These are phyloP conservation scores for Cenchrus americanus DNA, from an alignment of 176 grass and related monocot genomes.

Conservation along the genomic window DNA sequence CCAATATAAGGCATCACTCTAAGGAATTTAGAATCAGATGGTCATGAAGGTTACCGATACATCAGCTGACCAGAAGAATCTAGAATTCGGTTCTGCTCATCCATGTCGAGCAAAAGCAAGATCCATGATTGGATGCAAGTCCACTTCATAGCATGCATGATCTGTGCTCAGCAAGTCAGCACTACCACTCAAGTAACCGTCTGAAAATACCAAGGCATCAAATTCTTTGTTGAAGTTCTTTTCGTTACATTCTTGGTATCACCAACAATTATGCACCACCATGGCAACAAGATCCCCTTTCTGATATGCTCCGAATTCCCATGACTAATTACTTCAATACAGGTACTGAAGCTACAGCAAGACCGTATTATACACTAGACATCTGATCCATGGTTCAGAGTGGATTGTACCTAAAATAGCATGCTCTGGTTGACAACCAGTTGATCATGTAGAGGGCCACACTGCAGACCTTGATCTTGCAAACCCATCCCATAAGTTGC, in stretches of 20 bases:
- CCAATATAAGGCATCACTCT: slow-evolving; percentile 13
- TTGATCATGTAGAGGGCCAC: slow-evolving; percentile 50
- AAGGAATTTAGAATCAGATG: slow-evolving; percentile 1
- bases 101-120: slow-evolving; percentile 33
- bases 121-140: slow-evolving; percentile 48
- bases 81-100: slow-evolving; percentile 24
- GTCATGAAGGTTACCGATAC: slow-evolving; percentile 17
- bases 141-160: slow-evolving; percentile 43
- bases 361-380: slow-evolving; percentile 46
- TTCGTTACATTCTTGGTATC: slow-evolving; percentile 48
- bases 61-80: slow-evolving; percentile 40
- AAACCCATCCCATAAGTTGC: slow-evolving; percentile 41
- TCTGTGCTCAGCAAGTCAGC: slow-evolving; percentile 27
- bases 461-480: slow-evolving; percentile 59
- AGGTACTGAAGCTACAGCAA: slow-evolving; percentile 52
- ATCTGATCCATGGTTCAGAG: slow-evolving; percentile 37
- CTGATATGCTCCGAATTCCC: slow-evolving; percentile 39
- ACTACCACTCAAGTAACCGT: slow-evolving; percentile 31
- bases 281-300: slow-evolving; percentile 34
- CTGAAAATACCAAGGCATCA: slow-evolving; percentile 51
- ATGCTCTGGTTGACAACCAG: slow-evolving; percentile 32
- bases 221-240: slow-evolving; percentile 45
- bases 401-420: slow-evolving; percentile 39
- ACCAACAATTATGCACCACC: slow-evolving; percentile 42
- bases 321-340: slow-evolving; percentile 57